phyloP scores from a whole-genome alignment of 2,329 filamentous ascomycete species.

The Clarireedia homoeocarpa region DNA sequence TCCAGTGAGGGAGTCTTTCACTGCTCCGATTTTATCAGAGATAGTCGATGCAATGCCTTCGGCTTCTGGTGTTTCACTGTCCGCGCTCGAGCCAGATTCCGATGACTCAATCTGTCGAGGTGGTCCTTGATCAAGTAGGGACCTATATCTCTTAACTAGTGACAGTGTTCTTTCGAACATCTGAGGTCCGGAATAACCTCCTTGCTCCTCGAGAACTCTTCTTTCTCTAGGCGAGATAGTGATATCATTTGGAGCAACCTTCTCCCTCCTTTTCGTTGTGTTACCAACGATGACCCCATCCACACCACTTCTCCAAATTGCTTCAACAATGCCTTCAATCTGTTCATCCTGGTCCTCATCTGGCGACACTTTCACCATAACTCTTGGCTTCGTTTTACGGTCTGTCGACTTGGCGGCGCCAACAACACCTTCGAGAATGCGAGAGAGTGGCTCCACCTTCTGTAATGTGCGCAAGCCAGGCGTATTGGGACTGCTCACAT shows the following conservation, averaged over 20 bases:
- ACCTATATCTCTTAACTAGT: constrained; percentile 73
- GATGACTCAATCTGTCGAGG: constrained; percentile 13
- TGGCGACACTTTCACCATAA: constrained; percentile 98
- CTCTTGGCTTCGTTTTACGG: constrained; percentile 64
- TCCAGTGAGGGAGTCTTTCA: constrained; percentile 14
- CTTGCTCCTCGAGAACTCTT: constrained; percentile 62
- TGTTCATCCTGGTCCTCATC: constrained; percentile 85
- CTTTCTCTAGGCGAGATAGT: constrained; percentile 59
- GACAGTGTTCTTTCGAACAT: constrained; percentile 75
- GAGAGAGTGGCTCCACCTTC: constrained; percentile 72
- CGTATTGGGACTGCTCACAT: constrained; percentile 94
- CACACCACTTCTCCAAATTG: constrained; percentile 75
- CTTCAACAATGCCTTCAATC: constrained; percentile 80
- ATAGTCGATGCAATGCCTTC: constrained; percentile 30
- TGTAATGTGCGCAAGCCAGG: constrained; percentile 85
- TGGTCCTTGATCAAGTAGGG: constrained; percentile 50
- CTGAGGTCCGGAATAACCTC: constrained; percentile 85
- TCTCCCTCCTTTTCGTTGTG: constrained; percentile 78
- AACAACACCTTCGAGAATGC: constrained; percentile 76
- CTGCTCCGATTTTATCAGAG: constrained; percentile 28
- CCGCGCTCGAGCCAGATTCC: constrained; percentile 8
- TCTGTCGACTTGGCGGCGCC: constrained; percentile 62
- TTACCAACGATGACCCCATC: constrained; percentile 97
- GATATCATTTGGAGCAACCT: constrained; percentile 60
- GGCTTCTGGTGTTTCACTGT: constrained; percentile 12